These are phyloP conservation scores for Backusella luteola DNA, from an alignment of 192 early-diverging fungal genomes.

Conservation along the genomic window DNA sequence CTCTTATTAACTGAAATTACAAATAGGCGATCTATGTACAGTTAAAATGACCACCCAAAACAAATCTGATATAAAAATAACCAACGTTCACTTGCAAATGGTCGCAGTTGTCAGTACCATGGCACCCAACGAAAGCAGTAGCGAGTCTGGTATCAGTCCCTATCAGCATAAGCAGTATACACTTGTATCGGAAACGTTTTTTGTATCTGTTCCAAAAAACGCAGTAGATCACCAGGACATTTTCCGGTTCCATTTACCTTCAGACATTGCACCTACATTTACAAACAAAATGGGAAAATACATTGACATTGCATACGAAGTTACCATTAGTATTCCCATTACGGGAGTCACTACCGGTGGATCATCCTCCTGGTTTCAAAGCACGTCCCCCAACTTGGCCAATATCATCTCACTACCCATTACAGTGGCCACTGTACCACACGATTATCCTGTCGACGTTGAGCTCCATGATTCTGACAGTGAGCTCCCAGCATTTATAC, in stretches of 20 bases:
- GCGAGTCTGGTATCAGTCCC: background rate
- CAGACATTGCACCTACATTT: conserved; percentile 20
- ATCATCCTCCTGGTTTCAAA: background rate
- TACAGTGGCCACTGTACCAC: conserved; percentile 17
- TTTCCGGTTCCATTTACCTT: conserved; percentile 18
- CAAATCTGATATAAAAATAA: conserved; percentile 15
- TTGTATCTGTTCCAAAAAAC: conserved; percentile 25
- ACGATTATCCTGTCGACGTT: conserved; percentile 11
- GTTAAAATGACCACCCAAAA: conserved; percentile 10
- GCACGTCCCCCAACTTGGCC: background rate
- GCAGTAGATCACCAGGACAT: conserved; percentile 12
- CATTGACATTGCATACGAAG: conserved; percentile 22
- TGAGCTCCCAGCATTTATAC: conserved; percentile 18
- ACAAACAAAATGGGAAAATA: conserved; percentile 18
- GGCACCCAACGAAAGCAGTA: background rate
- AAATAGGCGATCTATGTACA: conserved; percentile 10
- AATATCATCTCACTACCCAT: conserved; percentile 12
- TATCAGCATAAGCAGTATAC: conserved; percentile 11
- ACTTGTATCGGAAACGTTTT: conserved; percentile 14
- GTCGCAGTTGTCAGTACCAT: conserved; percentile 4
- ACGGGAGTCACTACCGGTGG: background rate
- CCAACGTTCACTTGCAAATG: background rate
- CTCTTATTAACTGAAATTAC: conserved; percentile 8
- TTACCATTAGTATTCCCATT: conserved; percentile 19
- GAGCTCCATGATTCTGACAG: background rate